Base-by-base conservation (phyloP, 495 filamentous ascomycete genomes). In the Lasiosphaeriaceae sp. region DNA sequence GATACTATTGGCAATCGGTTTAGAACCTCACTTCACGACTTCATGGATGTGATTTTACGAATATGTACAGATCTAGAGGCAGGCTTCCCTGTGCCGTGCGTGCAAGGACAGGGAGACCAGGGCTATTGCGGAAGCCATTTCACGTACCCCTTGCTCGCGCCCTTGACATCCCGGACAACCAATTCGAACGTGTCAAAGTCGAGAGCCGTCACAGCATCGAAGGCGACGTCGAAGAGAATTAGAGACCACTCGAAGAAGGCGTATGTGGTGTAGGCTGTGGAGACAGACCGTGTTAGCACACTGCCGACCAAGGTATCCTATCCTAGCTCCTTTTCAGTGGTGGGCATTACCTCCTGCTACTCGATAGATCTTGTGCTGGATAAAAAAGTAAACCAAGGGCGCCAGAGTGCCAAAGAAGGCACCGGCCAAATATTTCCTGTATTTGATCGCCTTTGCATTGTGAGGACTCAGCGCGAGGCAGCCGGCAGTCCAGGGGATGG, bases 121-220 rank as follows among this genome's bases (percentile, higher is more conserved):
- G 57, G 65, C 67, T 79, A 98, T 79, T 86, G 89, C 61, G 95
- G 95, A 82, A 97, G 90, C 90, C 90, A 90, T 72, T 86, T 84
- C 81, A 97, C 95, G 86, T 99, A 99, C 95, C 94, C 95, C 92
- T 93, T 94, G 76, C 88, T 92, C 66, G 86, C 74, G 51, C 94
- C 92, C 73, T 92, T 92, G 41, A 90, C 79, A 78, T 99, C 94
- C 71, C 82, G 87, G 55, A 99, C 79, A 65, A 92, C 83, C 59
- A 99, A 72, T 69, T 99, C 93, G 67, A 99, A 88, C 22, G 84
- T 85, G 41, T 86, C 82, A 76, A 97, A 99, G 71, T 99, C 94
- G 53, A 97, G 74, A n/a, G 90, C 90, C 11, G 94, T 97, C 54
- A 97, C 87, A 35, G 95, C 92, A 76, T 99, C 94, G 72, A 97